Conservation (phyloP, 1,284 basidiomycete species). For the Phellopilus nigrolimitatus region DNA sequence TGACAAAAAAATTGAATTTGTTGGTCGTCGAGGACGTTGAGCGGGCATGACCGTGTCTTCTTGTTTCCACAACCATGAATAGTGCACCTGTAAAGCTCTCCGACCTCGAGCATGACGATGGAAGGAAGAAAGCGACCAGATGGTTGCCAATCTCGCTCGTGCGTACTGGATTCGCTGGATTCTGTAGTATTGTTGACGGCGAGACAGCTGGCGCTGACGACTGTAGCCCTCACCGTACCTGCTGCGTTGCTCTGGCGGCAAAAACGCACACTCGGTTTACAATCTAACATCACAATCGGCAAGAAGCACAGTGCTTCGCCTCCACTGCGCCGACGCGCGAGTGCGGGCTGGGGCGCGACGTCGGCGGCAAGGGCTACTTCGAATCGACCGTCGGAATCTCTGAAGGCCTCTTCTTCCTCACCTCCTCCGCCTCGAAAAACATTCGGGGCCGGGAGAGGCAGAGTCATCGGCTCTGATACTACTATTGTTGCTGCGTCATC, state of each 20-base stretch:
- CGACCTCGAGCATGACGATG: neutral
- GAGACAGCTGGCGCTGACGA: slow-evolving; percentile 13
- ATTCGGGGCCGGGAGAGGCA: too few relatives aligned
- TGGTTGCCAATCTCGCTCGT: slow-evolving; percentile 19
- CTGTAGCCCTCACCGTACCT: slow-evolving; percentile 15
- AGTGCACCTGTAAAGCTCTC: neutral
- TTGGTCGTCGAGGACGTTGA: neutral
- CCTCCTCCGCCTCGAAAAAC: too few relatives aligned
- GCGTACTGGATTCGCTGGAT: neutral
- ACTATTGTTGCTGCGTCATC: too few relatives aligned
- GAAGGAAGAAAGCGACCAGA: slow-evolving; percentile 4
- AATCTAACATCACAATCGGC: neutral
- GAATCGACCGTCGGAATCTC: neutral
- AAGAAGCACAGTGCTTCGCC: neutral
- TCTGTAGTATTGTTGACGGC: neutral
- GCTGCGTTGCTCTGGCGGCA: slow-evolving; percentile 17
- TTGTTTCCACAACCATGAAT: slow-evolving; percentile 8
- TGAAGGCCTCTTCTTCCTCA: neutral
- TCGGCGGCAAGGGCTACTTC: too few relatives aligned
- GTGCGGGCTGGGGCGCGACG: neutral
- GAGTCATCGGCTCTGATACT: too few relatives aligned
- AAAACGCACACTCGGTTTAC: slow-evolving; percentile 10
- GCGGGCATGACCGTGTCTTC: slow-evolving; percentile 1
- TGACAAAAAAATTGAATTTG: neutral
- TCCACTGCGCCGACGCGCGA: slow-evolving; percentile 2